Evolutionary conservation across 2,329 filamentous ascomycete genomes (phyloP), one percentile per base, ranked within the genome.

Genomic region (Huntiella decipiens): DNA sequence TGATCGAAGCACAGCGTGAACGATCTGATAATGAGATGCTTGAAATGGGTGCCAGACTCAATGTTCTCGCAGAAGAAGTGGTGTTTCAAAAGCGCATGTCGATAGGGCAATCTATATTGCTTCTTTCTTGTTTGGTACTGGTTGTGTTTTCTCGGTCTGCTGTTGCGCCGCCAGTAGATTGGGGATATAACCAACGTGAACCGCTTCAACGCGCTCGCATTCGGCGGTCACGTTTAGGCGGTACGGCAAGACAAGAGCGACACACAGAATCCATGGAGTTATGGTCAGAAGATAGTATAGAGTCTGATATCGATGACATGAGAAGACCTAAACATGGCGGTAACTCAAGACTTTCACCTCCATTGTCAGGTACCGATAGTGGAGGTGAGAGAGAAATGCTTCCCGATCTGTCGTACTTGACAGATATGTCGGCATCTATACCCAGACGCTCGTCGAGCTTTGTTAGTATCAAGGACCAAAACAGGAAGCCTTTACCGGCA

Each of bases 31-130:
- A 77, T 46, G 87, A 96, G 57, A 79, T 93, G 50, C 69, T 86
- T 37, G 87, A 87, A 3, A 70, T 96, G 45, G 83, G 79, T 55
- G 66, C 77, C 6, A 74, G 91, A 17, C 72, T 98, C 36, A 87
- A 82, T 48, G 70, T 96, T 31, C 71, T 98, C 8, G 88, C 88
- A n/a, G 88, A 96, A 56, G 91, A 98, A 61, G 74, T 96, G 17
- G 73, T 79, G 33, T 81, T 81, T 53, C 77, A 81, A 61, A 95
- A 95, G 62, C 74, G 88, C 50, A 92, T 96, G 77, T 83, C 83
- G 4, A 91, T 96, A 48, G 74, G 94, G 32, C 91, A 96, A 60
- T 86, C 82, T 39, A 74, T 92, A 4, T 70, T 98, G 6, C 72
- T 96, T 4, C 72, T 96, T 0, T 76, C 88, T 39, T 94, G 86